Percentiles rank a stretch among this genome's conserved stretches.
Conservation (phyloP, 441 rosid genomes). For the Eugenia klotzschiana region DNA sequence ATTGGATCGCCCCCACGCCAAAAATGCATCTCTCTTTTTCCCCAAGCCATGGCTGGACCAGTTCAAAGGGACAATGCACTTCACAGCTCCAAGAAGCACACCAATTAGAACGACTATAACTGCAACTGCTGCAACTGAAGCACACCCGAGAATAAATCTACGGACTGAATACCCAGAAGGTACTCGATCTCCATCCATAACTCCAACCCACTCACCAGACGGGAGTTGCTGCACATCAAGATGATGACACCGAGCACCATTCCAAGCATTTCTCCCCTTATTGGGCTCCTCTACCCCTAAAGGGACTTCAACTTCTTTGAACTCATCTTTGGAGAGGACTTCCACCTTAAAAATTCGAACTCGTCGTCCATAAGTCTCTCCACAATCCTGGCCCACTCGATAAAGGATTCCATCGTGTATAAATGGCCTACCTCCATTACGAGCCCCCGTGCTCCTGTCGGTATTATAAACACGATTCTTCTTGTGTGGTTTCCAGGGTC, state of each 20-base stretch:
- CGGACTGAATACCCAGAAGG: constrained; percentile 51
- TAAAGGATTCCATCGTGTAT: constrained; percentile 51
- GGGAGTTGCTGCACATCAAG: constrained; percentile 64
- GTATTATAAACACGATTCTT: constrained; percentile 69
- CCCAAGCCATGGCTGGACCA: constrained; percentile 56
- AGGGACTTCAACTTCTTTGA: constrained; percentile 66
- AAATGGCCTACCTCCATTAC: constrained; percentile 91
- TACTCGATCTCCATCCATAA: constrained; percentile 86
- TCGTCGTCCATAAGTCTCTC: constrained; percentile 63
- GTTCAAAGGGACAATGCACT: constrained; percentile 66
- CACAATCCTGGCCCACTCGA: constrained; percentile 90
- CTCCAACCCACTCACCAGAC: constrained; percentile 70
- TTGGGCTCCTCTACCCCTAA: constrained; percentile 24
- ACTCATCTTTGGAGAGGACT: constrained; percentile 46
- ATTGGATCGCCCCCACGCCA: constrained; percentile 36
- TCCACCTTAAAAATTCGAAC: constrained; percentile 54
- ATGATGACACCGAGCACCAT: constrained; percentile 75
- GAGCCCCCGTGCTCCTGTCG: constrained; percentile 50
- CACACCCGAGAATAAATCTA: constrained; percentile 56
- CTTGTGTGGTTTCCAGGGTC: constrained; percentile 89
- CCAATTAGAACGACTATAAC: constrained; percentile 39
- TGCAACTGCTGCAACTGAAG: constrained; percentile 47
- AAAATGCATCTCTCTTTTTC: constrained; percentile 39
- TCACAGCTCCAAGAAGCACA: constrained; percentile 56
- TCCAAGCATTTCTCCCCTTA: constrained; percentile 76